Evolutionary conservation across 768 basidiomycete genomes (phyloP).

Genomic region (Trametes cubensis): DNA sequence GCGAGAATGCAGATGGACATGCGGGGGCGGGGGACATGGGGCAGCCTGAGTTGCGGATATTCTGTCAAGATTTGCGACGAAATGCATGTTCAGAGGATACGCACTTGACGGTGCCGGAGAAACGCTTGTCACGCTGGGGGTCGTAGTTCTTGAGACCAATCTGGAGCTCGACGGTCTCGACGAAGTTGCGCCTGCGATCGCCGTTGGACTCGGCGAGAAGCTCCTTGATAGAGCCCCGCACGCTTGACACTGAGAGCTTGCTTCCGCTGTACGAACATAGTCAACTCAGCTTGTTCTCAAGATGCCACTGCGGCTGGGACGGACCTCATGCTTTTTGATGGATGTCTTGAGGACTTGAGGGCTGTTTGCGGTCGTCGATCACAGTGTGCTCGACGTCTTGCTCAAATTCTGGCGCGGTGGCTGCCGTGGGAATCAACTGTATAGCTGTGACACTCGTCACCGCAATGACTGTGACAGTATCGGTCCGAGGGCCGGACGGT

Average conservation of each 20-base stretch:
- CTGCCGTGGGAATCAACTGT: slow-evolving; percentile 24
- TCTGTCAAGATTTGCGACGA: background rate
- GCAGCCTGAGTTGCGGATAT: slow-evolving; percentile 64
- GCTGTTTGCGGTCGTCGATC: slow-evolving; percentile 16
- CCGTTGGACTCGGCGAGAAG: slow-evolving; percentile 81
- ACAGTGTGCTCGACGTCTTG: background rate
- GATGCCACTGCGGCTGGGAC: slow-evolving; percentile 7
- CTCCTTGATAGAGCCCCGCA: slow-evolving; percentile 96
- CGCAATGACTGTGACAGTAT: no score
- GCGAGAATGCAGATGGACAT: slow-evolving; percentile 99
- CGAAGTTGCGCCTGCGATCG: slow-evolving; percentile 92
- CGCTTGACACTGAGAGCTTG: slow-evolving; percentile 99
- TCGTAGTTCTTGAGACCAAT: slow-evolving; percentile 99
- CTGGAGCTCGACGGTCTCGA: slow-evolving; percentile 95
- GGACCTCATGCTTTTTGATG: slow-evolving; percentile 34
- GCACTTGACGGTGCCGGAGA: slow-evolving; percentile 97
- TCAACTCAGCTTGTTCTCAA: background rate
- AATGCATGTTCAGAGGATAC: slow-evolving; percentile 28
- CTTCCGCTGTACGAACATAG: slow-evolving; percentile 36
- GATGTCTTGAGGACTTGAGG: slow-evolving; percentile 22
- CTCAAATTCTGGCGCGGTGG: slow-evolving; percentile 5
- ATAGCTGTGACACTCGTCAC: slow-evolving; percentile 14
- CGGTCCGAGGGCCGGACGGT: background rate
- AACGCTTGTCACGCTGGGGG: slow-evolving; percentile 99
- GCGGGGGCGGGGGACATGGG: slow-evolving; percentile 96